These are phyloP conservation scores for Diplogelasinospora grovesii DNA, from an alignment of 495 filamentous ascomycete genomes.

Conservation along the genomic window DNA sequence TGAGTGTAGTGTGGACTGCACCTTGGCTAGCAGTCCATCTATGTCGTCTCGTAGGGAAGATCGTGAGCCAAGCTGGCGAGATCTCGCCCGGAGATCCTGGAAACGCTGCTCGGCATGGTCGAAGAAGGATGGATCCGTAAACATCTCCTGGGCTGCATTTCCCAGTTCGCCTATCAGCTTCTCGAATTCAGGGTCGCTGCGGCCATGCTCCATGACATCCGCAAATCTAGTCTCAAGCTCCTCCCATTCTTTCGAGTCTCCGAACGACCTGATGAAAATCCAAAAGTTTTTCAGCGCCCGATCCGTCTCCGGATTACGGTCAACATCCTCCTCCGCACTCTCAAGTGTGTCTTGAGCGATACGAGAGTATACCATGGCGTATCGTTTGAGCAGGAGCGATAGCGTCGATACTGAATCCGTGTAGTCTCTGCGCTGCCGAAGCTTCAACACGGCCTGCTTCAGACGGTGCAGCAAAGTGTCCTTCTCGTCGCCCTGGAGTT, in stretches of 20 bases:
- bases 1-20: constrained; percentile 58
- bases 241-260: constrained; percentile 68
- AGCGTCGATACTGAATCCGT: constrained; percentile 77
- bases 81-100: constrained; percentile 61
- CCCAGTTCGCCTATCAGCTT: constrained; percentile 64
- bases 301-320: constrained; percentile 67
- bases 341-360: constrained; percentile 57
- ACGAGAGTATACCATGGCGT: constrained; percentile 68
- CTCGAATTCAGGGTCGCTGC: constrained; percentile 80
- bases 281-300: constrained; percentile 71
- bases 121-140: constrained; percentile 83
- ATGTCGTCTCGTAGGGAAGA: constrained; percentile 65
- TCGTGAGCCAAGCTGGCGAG: constrained; percentile 53
- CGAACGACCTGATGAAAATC: constrained; percentile 70
- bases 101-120: constrained; percentile 65
- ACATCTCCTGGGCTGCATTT: constrained; percentile 65
- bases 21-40: constrained; percentile 62
- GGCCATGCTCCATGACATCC: constrained; percentile 63
- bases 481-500: constrained; percentile 61
- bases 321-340: constrained; percentile 59
- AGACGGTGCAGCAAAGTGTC: constrained; percentile 67
- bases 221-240: constrained; percentile 59
- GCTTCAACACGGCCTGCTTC: constrained; percentile 66
- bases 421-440: constrained; percentile 73
- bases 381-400: constrained; percentile 66